A percentile compares a stretch with the other conserved stretches of the same genome.
These are phyloP conservation scores for Pichia sp. DNA, from an alignment of 1,139 yeast species.

Conservation along the genomic window DNA sequence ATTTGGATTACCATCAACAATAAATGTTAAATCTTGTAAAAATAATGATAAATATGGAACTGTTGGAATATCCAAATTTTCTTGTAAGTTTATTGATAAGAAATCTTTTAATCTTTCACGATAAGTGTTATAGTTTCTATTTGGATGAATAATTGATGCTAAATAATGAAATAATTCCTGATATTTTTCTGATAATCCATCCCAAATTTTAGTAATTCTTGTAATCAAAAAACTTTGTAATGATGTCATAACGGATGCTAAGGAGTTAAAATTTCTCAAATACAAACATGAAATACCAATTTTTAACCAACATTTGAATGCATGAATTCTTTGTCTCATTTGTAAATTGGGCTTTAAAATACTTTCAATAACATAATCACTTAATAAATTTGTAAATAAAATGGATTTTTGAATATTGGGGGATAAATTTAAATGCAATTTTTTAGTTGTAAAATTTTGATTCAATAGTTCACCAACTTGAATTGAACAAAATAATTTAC, in stretches of 20 bases:
- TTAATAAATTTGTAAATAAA: constrained; percentile 68
- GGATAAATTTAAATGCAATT: constrained; percentile 55
- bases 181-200: constrained; percentile 58
- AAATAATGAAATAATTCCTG: constrained; percentile 59
- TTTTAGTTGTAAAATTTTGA: constrained; percentile 62
- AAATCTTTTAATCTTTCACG: constrained; percentile 60
- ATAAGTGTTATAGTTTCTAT: constrained; percentile 73
- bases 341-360: constrained; percentile 49
- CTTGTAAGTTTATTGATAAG: constrained; percentile 40
- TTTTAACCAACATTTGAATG: constrained; percentile 76
- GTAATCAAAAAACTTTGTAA: constrained; percentile 77
- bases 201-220: constrained; percentile 63
- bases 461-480: constrained; percentile 69
- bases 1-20: constrained; percentile 79
- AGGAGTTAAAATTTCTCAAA: constrained; percentile 74
- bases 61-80: constrained; percentile 53
- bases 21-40: constrained; percentile 80
- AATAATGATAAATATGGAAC: constrained; percentile 85
- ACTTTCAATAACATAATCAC: constrained; percentile 79
- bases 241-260: constrained; percentile 83
- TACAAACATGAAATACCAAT: constrained; percentile 77
- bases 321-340: constrained; percentile 47
- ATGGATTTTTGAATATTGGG: constrained; percentile 70
- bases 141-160: constrained; percentile 71
- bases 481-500: constrained; percentile 59